These are phyloP conservation scores for Neurospora tetraspora DNA, from an alignment of 495 filamentous ascomycete species.

Conservation along the genomic window DNA sequence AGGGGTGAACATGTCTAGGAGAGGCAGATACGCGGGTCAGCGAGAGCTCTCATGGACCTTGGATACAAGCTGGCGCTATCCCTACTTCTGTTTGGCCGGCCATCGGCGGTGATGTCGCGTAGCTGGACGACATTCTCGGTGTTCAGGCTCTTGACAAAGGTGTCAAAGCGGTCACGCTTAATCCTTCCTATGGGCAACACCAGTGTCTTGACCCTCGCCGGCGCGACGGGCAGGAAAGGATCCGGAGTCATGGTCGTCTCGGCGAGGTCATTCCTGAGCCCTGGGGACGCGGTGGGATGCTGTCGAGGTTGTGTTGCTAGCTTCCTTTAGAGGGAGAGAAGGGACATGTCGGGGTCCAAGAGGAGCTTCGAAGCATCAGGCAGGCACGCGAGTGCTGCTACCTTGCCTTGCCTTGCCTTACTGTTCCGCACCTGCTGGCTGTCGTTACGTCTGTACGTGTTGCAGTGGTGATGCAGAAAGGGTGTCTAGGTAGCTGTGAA, in stretches of 20 bases:
- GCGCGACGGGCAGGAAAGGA: conserved; percentile 76
- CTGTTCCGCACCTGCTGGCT: neutral
- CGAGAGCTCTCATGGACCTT: neutral
- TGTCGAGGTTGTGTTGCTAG: neutral
- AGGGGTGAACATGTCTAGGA: conserved; percentile 85
- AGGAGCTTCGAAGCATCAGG: conserved; percentile 1
- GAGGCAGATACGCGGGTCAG: conserved; percentile 22
- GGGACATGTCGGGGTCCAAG: conserved; percentile 16
- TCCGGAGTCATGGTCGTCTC: conserved; percentile 68
- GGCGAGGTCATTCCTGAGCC: conserved; percentile 23
- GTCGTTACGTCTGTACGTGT: neutral
- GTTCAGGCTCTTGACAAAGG: conserved; percentile 68
- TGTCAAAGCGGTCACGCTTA: conserved; percentile 66
- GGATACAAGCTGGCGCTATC: neutral
- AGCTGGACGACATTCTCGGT: conserved; percentile 76
- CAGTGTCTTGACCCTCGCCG: conserved; percentile 76
- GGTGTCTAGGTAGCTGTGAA: neutral
- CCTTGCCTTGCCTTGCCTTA: neutral
- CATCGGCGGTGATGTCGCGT: conserved; percentile 84
- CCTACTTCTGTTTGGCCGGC: conserved; percentile 80
- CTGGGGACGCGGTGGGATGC: neutral
- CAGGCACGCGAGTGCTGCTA: neutral
- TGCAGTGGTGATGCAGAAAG: too few relatives aligned
- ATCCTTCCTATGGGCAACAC: conserved; percentile 80
- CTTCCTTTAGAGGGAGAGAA: neutral